Percentiles rank a stretch among this genome's conserved stretches.
Conservation (phyloP, 441 rosid species). For the Pelargonium citronellum region DNA sequence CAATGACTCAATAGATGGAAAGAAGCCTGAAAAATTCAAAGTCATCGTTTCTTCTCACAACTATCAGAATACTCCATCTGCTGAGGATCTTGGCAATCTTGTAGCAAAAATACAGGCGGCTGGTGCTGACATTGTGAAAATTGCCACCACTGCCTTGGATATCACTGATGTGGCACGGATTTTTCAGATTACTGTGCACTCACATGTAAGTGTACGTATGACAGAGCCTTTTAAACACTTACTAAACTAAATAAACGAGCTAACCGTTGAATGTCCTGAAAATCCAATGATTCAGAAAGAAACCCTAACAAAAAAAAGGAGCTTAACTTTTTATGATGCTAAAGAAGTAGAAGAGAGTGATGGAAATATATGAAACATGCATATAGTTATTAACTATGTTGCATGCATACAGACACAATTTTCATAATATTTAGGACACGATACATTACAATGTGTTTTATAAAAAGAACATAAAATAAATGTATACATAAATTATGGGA, state of each 20-base stretch:
- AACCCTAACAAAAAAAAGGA: too few species aligned
- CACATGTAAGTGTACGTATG: constrained; percentile 50
- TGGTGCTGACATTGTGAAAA: constrained; percentile 90
- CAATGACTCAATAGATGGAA: constrained; percentile 45
- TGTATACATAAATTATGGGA: too few species aligned
- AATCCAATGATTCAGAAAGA: too few species aligned
- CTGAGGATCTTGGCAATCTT: constrained; percentile 70
- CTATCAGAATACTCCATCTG: constrained; percentile 67
- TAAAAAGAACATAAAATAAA: too few species aligned
- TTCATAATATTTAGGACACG: too few species aligned
- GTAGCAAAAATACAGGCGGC: constrained; percentile 62
- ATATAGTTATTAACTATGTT: background rate
- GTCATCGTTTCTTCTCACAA: constrained; percentile 84
- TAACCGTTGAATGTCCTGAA: too few species aligned
- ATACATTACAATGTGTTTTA: too few species aligned
- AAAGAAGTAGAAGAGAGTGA: background rate
- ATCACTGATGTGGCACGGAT: constrained; percentile 78
- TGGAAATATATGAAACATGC: background rate
- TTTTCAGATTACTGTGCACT: constrained; percentile 73
- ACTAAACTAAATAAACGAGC: background rate
- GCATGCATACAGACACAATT: too few species aligned
- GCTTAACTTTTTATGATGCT: background rate
- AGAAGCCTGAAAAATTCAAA: constrained; percentile 61
- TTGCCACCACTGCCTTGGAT: constrained; percentile 81
- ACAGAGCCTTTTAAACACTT: background rate